phyloP scores from a whole-genome alignment of 257 asterid species.

The Rhazya stricta region DNA sequence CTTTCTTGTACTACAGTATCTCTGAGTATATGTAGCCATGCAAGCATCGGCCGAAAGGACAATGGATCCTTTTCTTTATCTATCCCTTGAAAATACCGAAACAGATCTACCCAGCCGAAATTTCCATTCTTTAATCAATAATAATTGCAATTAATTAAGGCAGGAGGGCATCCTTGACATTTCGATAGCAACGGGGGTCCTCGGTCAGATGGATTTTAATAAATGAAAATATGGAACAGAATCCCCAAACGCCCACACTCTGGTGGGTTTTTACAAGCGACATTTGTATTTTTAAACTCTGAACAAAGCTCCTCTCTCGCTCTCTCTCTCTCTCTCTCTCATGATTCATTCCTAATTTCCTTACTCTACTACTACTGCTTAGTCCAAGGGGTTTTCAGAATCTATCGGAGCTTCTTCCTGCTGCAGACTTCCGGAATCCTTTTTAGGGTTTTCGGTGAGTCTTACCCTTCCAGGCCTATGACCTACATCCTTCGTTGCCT shows the following conservation, averaged over 20 bases:
- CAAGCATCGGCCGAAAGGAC: no score
- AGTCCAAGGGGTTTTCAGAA: conserved; percentile 4
- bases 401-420: conserved; percentile 23
- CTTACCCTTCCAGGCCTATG: not conserved
- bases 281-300: conserved; percentile 40
- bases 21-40: no score
- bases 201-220: not conserved
- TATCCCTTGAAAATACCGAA: no score
- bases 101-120: no score
- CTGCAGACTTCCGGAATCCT: not conserved
- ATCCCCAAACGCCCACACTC: not conserved
- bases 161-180: not conserved
- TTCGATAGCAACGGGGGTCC: not conserved
- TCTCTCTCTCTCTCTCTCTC: conserved; percentile 19
- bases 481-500: not conserved
- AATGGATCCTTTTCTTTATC: no score
- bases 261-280: conserved; percentile 51
- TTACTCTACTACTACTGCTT: not conserved
- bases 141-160: not conserved
- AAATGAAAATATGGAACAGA: not conserved
- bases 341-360: not conserved
- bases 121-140: no score
- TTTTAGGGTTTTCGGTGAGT: conserved; percentile 17
- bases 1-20: no score
- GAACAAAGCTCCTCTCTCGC: conserved; percentile 18